Percentiles rank a stretch among this genome's conserved stretches.
phyloP scores from a whole-genome alignment of 352 stramenopile genomes.

The Globisporangium sylvaticum region DNA sequence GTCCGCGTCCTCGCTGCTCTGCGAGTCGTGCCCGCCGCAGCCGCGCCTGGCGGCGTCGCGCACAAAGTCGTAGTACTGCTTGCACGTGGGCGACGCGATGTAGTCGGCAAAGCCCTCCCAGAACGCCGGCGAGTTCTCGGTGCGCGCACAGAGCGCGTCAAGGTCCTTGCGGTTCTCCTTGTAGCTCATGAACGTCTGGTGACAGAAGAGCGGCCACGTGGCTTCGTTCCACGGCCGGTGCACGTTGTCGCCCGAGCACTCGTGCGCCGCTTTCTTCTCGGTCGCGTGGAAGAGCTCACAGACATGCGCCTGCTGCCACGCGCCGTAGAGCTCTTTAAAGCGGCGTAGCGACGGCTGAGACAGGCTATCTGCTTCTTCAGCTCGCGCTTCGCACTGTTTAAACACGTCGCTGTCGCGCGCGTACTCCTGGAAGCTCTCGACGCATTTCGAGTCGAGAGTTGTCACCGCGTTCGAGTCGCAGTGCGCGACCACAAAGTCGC shows the following conservation, averaged over 20 bases:
- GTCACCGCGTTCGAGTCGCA: constrained; percentile 21
- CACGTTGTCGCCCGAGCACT: constrained; percentile 35
- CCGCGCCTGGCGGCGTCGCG: constrained; percentile 24
- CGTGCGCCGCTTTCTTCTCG: constrained; percentile 39
- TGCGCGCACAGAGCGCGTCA: constrained; percentile 39
- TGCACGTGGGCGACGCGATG: constrained; percentile 45
- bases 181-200: constrained; percentile 57
- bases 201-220: constrained; percentile 51
- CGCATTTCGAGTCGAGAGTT: constrained; percentile 23
- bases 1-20: neutral
- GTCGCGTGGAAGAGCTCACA: constrained; percentile 50
- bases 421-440: constrained; percentile 52
- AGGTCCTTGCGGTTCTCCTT: constrained; percentile 35
- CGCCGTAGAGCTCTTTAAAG: constrained; percentile 41
- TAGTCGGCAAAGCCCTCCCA: constrained; percentile 62
- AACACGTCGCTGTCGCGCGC: constrained; percentile 36
- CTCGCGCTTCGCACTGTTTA: constrained; percentile 27
- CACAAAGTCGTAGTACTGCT: constrained; percentile 54
- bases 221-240: constrained; percentile 45
- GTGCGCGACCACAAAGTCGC: constrained; percentile 33
- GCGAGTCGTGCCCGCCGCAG: constrained; percentile 19
- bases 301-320: constrained; percentile 42
- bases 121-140: constrained; percentile 43
- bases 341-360: neutral
- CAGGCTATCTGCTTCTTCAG: neutral